Conservation (phyloP, 345 rosid species). For the Leavenworthia alabamica region DNA sequence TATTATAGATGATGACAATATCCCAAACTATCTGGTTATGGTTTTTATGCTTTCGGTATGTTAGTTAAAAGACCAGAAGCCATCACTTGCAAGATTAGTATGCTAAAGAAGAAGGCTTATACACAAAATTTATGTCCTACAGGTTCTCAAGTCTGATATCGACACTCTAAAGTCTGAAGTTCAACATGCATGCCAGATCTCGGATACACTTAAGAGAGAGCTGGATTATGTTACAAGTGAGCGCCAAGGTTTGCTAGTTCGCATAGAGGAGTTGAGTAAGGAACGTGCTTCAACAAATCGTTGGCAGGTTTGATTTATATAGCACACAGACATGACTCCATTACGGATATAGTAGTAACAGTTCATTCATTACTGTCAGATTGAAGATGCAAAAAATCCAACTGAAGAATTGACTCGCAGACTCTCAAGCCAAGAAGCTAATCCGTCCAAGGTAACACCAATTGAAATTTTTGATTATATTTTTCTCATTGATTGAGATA, state of each 20-base stretch:
- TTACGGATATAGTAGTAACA: not conserved
- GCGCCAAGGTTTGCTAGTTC: conserved; percentile 38
- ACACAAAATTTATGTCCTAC: not conserved
- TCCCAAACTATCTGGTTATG: not conserved
- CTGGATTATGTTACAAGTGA: conserved; percentile 35
- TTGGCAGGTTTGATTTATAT: conserved; percentile 38
- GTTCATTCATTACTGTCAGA: conserved; percentile 32
- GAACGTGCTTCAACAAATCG: conserved; percentile 18
- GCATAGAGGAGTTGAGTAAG: conserved; percentile 28
- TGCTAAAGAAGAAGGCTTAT: not conserved
- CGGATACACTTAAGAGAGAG: conserved; percentile 35
- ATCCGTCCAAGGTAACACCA: conserved; percentile 38
- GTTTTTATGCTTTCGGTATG: not conserved
- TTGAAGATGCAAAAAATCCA: conserved; percentile 35
- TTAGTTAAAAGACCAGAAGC: not conserved
- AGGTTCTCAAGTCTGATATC: conserved; percentile 36
- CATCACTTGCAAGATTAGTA: not conserved
- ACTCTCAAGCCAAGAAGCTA: conserved; percentile 42
- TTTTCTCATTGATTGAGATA: conserved; percentile 4
- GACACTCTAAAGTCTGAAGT: conserved; percentile 39
- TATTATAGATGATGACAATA: not conserved
- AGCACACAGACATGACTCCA: not conserved
- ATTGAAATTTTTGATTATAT: not conserved
- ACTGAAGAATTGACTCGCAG: conserved; percentile 34
- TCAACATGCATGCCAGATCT: conserved; percentile 33